These are phyloP conservation scores for Fusarium metavorans DNA, from an alignment of 2,329 filamentous ascomycete species.

Conservation along the genomic window DNA sequence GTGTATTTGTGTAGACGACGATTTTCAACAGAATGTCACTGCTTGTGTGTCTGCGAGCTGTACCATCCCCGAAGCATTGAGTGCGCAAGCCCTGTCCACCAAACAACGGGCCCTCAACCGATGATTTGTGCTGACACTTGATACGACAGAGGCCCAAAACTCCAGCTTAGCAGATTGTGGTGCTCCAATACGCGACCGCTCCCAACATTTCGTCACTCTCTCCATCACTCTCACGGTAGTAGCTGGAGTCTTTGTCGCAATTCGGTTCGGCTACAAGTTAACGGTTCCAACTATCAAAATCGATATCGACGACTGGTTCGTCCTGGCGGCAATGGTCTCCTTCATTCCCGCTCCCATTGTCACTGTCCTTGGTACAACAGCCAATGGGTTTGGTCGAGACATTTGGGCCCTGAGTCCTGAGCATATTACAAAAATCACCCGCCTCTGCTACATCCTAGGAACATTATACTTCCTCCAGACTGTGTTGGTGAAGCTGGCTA, in stretches of 20 bases:
- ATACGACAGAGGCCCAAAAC: background rate
- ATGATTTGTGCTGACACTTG: background rate
- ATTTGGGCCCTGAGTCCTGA: constrained; percentile 58
- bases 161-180: background rate
- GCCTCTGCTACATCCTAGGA: constrained; percentile 54
- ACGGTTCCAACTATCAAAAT: background rate
- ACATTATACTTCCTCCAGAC: constrained; percentile 58
- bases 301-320: background rate
- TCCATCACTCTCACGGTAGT: background rate
- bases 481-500: constrained; percentile 58
- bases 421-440: constrained; percentile 53
- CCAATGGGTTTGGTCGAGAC: constrained; percentile 43
- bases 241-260: background rate
- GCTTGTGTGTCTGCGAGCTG: background rate
- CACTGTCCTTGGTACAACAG: background rate
- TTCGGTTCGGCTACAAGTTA: background rate
- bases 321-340: background rate
- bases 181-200: background rate
- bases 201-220: background rate
- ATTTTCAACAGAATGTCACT: background rate
- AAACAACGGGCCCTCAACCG: background rate
- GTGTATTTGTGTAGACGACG: background rate
- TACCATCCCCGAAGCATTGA: background rate
- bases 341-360: background rate
- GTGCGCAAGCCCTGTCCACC: background rate